Evolutionary conservation across 768 basidiomycete genomes (phyloP), one percentile per base, ranked within the genome.

Genomic region (Lactarius trivialis): DNA sequence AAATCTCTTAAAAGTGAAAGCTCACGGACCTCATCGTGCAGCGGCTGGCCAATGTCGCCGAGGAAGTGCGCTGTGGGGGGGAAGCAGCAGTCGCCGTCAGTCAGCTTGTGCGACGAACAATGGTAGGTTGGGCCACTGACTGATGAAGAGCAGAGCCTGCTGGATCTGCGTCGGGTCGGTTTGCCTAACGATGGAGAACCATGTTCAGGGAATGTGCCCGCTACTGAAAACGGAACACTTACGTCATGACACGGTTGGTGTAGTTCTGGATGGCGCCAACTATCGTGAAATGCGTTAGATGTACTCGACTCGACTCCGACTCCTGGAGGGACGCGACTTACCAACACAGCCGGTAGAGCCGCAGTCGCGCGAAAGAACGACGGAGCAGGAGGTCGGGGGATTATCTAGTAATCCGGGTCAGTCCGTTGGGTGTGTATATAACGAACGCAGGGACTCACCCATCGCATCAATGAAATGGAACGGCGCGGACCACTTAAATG

Each of bases 211-310:
- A n/a, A n/a, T n/a, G n/a, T n/a, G n/a, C n/a, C n/a, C n/a, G n/a
- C n/a, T n/a, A n/a, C n/a, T n/a, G n/a, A n/a, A n/a, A n/a, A n/a
- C n/a, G n/a, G n/a, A n/a, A n/a, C n/a, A n/a, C n/a, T n/a, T n/a
- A 61, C 5, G 77, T 71, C 12, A 76, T 73, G 21, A 82, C 76
- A 14, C 81, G 78, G 15, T 70, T 74, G 4, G 82, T 85, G 67
- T 83, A 83, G 70, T 83, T 84, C 1, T 82, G 79, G 63, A 83
- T 83, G 30, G 82, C 82, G 39, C 75, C 77, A 60, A 83, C 82
- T 83, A 1, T 32, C 28, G 12, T 14, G 28, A 19, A 3, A 52
- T 1, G 24, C 11, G 30, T 30, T 15, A 37, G 30, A 36, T 43
- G 56, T 12, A 30, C n/a, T n/a, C n/a, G n/a, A n/a, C n/a, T n/a